Evolutionary conservation across 768 basidiomycete genomes (phyloP).

Genomic region (Tricholoma flavovirens): DNA sequence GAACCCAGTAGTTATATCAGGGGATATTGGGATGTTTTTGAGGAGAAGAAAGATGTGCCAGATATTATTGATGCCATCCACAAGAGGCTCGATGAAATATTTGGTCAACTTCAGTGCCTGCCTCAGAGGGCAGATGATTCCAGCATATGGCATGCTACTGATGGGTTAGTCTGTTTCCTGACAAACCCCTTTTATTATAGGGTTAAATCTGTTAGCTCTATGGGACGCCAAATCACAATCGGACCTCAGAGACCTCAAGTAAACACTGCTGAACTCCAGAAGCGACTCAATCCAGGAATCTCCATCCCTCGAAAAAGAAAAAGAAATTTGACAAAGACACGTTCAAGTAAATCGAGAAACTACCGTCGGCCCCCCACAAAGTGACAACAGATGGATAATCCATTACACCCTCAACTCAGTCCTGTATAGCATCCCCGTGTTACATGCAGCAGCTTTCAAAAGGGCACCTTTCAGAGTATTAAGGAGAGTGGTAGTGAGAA

Average conservation of each 20-base stretch:
- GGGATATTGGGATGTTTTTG: background rate
- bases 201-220: background rate
- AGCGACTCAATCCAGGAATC: background rate
- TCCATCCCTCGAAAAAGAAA: background rate
- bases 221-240: background rate
- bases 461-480: background rate
- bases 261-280: background rate
- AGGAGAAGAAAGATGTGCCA: background rate
- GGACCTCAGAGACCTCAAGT: background rate
- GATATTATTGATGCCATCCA: background rate
- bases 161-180: background rate
- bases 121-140: background rate
- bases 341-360: background rate
- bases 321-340: background rate
- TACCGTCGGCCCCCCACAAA: background rate
- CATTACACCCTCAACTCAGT: background rate
- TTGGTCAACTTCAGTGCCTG: background rate
- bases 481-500: background rate
- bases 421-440: background rate
- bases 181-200: background rate
- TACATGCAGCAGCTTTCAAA: background rate
- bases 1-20: background rate
- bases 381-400: background rate
- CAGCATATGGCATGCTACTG: background rate
- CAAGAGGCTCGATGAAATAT: background rate